These are phyloP conservation scores for Cryomyces antarcticus DNA, from an alignment of 495 filamentous ascomycete genomes.

Conservation along the genomic window DNA sequence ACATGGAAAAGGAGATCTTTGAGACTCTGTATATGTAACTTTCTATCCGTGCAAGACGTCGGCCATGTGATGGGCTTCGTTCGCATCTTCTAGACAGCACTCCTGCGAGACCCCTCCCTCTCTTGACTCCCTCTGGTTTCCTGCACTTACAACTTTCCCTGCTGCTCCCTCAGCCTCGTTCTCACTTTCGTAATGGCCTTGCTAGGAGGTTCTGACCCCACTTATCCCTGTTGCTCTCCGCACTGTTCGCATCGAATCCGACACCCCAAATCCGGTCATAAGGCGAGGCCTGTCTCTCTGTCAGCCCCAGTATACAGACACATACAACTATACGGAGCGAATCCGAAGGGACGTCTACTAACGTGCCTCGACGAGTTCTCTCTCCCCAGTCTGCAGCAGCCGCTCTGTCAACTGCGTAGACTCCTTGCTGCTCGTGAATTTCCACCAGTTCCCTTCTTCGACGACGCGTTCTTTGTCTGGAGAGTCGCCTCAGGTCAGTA, in stretches of 20 bases:
- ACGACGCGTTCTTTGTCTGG: slow-evolving; percentile 34
- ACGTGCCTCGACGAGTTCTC: slow-evolving; percentile 42
- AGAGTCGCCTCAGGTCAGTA: not conserved
- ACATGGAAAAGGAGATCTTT: too few species aligned
- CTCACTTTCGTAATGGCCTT: slow-evolving; percentile 33
- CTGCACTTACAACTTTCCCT: not conserved
- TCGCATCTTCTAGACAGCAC: too few species aligned
- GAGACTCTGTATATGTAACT: too few species aligned
- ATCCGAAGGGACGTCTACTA: not conserved
- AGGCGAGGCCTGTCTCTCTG: slow-evolving; percentile 22
- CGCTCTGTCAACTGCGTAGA: slow-evolving; percentile 19
- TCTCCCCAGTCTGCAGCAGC: slow-evolving; percentile 35
- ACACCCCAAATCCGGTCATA: slow-evolving; percentile 48
- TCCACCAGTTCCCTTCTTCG: slow-evolving; percentile 34
- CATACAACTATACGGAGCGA: too few species aligned
- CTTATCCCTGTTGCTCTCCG: slow-evolving; percentile 22
- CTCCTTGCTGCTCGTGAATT: slow-evolving; percentile 29
- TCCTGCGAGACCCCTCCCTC: too few species aligned
- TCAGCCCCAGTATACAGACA: not conserved
- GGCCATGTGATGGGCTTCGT: too few species aligned
- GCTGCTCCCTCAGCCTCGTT: slow-evolving; percentile 19
- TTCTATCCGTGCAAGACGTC: too few species aligned
- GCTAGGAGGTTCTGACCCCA: slow-evolving; percentile 52
- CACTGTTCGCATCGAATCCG: slow-evolving; percentile 31
- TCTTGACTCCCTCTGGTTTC: too few species aligned